A percentile compares a stretch with the other conserved stretches of the same genome.
phyloP scores from a whole-genome alignment of 202 grass and related monocot genomes.

The Schoenoplectus triqueter region DNA sequence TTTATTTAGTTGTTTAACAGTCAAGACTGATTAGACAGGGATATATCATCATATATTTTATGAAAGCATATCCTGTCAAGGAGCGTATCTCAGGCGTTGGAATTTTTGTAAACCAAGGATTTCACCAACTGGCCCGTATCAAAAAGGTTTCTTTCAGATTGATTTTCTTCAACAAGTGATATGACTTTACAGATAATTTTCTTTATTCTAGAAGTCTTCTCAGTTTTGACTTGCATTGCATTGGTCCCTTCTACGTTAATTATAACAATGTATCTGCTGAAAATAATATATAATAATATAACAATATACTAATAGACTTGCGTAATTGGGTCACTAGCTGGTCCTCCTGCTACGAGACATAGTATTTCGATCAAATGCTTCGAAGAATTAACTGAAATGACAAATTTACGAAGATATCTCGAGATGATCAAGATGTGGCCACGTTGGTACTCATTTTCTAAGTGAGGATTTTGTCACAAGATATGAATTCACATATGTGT shows the following conservation, averaged over 20 bases:
- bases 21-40: background rate
- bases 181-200: background rate
- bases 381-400: too few relatives aligned
- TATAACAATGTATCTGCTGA: background rate
- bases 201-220: background rate
- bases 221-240: background rate
- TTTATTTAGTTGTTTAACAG: background rate
- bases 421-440: too few relatives aligned
- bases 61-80: background rate
- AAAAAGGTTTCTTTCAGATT: slow-evolving; percentile 20
- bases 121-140: background rate
- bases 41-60: background rate
- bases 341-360: too few relatives aligned
- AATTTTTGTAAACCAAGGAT: background rate
- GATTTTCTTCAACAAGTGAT: background rate
- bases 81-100: slow-evolving; percentile 11
- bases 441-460: too few relatives aligned
- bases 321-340: too few relatives aligned
- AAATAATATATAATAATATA: background rate
- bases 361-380: too few relatives aligned
- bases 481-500: too few relatives aligned
- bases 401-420: too few relatives aligned
- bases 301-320: slow-evolving; percentile 11
- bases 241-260: background rate
- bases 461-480: too few relatives aligned